These are phyloP conservation scores for Nemophila menziesii DNA, from an alignment of 257 asterid species.

Conservation along the genomic window DNA sequence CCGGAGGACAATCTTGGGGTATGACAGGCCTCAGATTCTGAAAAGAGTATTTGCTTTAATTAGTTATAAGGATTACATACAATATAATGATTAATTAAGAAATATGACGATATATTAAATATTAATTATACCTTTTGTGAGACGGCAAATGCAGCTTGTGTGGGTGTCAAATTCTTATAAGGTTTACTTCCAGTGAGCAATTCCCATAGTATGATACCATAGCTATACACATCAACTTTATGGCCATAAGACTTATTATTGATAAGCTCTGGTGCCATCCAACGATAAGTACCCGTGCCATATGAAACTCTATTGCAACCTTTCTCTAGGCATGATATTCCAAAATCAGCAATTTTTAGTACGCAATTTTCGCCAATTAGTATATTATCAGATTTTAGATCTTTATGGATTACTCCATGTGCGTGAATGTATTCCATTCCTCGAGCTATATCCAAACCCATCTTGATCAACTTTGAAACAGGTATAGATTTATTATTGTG, in stretches of 20 bases:
- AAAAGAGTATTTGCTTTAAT: too few relatives aligned
- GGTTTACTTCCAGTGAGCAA: slow-evolving; percentile 30
- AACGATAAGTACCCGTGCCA: slow-evolving; percentile 30
- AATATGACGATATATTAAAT: too few relatives aligned
- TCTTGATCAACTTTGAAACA: slow-evolving; percentile 15
- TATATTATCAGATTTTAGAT: slow-evolving; percentile 33
- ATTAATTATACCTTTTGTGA: slow-evolving; percentile 36
- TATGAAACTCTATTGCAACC: slow-evolving; percentile 28
- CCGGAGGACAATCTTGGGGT: too few relatives aligned
- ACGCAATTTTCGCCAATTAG: slow-evolving; percentile 20
- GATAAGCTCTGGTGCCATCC: slow-evolving; percentile 47
- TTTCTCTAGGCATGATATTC: slow-evolving; percentile 32
- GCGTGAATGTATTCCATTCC: slow-evolving; percentile 39
- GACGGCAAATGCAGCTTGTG: slow-evolving; percentile 37
- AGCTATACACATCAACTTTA: slow-evolving; percentile 34
- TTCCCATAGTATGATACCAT: slow-evolving; percentile 36
- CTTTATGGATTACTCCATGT: slow-evolving; percentile 30
- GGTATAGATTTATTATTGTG: slow-evolving; percentile 27
- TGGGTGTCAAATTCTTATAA: slow-evolving; percentile 28
- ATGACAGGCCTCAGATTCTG: too few relatives aligned
- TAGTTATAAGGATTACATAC: too few relatives aligned
- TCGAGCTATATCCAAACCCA: slow-evolving; percentile 26
- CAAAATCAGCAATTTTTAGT: slow-evolving; percentile 34
- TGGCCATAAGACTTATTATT: slow-evolving; percentile 26
- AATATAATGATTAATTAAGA: too few relatives aligned